A percentile compares a stretch with the other conserved stretches of the same genome.
Evolutionary conservation across 257 asterid genomes (phyloP).

Genomic region (Plectranthus barbatus): DNA sequence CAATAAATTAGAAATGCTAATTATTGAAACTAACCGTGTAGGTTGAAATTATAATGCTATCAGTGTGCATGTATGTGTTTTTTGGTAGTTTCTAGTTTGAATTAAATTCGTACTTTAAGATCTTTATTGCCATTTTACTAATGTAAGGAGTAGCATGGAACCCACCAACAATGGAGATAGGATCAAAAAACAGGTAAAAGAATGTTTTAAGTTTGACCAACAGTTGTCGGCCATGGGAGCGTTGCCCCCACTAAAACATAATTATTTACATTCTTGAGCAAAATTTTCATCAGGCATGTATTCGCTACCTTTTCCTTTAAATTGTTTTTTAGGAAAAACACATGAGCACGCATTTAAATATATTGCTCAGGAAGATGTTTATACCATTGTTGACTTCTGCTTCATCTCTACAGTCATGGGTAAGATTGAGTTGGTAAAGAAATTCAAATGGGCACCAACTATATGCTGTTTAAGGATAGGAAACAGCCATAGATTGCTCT

Average conservation of each 20-base stretch:
- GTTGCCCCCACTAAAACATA: background rate
- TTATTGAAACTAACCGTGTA: too few species aligned
- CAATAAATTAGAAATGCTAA: background rate
- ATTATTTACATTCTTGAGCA: background rate
- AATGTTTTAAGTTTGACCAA: too few species aligned
- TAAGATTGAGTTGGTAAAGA: constrained; percentile 53
- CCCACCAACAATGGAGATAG: background rate
- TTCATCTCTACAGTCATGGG: constrained; percentile 55
- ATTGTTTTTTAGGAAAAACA: too few species aligned
- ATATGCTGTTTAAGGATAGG: constrained; percentile 79
- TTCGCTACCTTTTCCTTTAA: background rate
- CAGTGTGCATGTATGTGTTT: background rate
- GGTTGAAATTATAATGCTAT: background rate
- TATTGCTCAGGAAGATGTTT: constrained; percentile 4
- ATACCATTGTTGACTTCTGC: constrained; percentile 60
- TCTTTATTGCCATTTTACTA: background rate
- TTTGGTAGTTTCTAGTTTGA: background rate
- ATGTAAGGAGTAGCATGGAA: too few species aligned
- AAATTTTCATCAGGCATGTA: background rate
- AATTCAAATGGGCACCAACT: constrained; percentile 60
- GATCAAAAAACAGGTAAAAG: background rate
- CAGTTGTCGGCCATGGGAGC: background rate
- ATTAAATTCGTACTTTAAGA: background rate
- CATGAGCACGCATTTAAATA: background rate
- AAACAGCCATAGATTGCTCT: constrained; percentile 85